A percentile compares a stretch with the other conserved stretches of the same genome.
Conservation (phyloP, 2,329 filamentous ascomycete genomes). For the Penicillium sp. region DNA sequence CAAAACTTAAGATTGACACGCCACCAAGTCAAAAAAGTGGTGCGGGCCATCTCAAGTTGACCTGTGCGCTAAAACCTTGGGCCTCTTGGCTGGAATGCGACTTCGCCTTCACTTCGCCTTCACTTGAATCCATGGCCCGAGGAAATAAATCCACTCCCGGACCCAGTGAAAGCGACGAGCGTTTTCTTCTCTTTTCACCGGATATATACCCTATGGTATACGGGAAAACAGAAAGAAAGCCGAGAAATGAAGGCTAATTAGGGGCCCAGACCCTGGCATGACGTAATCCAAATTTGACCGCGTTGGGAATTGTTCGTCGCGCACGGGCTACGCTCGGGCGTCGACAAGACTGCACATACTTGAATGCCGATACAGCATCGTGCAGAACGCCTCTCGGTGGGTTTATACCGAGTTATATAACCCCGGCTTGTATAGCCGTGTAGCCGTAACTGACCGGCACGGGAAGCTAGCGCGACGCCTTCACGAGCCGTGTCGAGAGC, state of each 20-base stretch:
- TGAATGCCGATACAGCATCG: slow-evolving; percentile 8
- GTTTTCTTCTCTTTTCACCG: not conserved
- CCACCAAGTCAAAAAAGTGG: not conserved
- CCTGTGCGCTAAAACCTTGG: not conserved
- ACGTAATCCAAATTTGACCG: slow-evolving; percentile 12
- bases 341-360: slow-evolving; percentile 1
- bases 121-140: not conserved
- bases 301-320: slow-evolving; percentile 2
- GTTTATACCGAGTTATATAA: not conserved
- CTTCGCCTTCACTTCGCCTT: not conserved
- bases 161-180: not conserved
- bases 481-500: not conserved
- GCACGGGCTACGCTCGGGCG: slow-evolving; percentile 15
- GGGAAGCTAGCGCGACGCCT: too few relatives aligned
- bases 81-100: not conserved
- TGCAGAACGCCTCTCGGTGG: slow-evolving; percentile 12
- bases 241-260: slow-evolving; percentile 12
- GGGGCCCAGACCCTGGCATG: slow-evolving; percentile 14
- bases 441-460: too few relatives aligned
- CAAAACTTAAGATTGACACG: slow-evolving; percentile 1
- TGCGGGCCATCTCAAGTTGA: not conserved
- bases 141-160: not conserved
- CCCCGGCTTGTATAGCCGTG: not conserved
- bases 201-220: not conserved
- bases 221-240: not conserved